Percentiles rank a stretch among this genome's conserved stretches.
Conservation (phyloP, 2,329 filamentous ascomycete species). For the Thelonectria rubi region DNA sequence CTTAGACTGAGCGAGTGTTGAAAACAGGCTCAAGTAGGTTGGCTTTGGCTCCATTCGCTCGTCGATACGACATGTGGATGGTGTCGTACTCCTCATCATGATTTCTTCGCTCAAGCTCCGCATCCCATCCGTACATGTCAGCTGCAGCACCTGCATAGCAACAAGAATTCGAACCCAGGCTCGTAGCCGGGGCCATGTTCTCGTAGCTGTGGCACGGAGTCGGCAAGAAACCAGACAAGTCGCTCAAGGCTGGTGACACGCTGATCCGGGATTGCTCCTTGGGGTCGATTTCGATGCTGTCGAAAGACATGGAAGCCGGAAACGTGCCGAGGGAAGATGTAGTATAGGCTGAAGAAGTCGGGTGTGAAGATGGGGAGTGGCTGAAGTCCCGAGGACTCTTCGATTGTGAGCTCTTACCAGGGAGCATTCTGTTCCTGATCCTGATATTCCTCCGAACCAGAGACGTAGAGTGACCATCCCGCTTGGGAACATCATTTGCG, state of each 20-base stretch:
- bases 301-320: slow-evolving; percentile 19
- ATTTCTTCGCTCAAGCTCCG: slow-evolving; percentile 47
- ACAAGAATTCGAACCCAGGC: slow-evolving; percentile 26
- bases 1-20: slow-evolving; percentile 32
- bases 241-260: slow-evolving; percentile 37
- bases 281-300: slow-evolving; percentile 15
- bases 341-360: slow-evolving; percentile 3
- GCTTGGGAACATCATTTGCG: slow-evolving; percentile 53
- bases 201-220: slow-evolving; percentile 39
- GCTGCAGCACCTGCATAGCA: slow-evolving; percentile 29
- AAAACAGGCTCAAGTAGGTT: slow-evolving; percentile 41
- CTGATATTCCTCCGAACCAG: slow-evolving; percentile 40
- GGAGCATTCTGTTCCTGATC: slow-evolving; percentile 33
- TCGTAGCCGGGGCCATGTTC: slow-evolving; percentile 24
- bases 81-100: slow-evolving; percentile 28
- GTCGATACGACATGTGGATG: slow-evolving; percentile 34
- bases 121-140: slow-evolving; percentile 65
- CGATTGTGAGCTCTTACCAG: slow-evolving; percentile 26
- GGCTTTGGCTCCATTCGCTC: slow-evolving; percentile 39
- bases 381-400: slow-evolving; percentile 7
- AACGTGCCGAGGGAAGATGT: slow-evolving; percentile 13
- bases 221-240: slow-evolving; percentile 53
- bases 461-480: slow-evolving; percentile 26
- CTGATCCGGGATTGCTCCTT: slow-evolving; percentile 6
- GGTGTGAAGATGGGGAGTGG: slow-evolving; percentile 17